Conservation (phyloP, 2,329 filamentous ascomycete genomes). For the Talaromyces verruculosus region DNA sequence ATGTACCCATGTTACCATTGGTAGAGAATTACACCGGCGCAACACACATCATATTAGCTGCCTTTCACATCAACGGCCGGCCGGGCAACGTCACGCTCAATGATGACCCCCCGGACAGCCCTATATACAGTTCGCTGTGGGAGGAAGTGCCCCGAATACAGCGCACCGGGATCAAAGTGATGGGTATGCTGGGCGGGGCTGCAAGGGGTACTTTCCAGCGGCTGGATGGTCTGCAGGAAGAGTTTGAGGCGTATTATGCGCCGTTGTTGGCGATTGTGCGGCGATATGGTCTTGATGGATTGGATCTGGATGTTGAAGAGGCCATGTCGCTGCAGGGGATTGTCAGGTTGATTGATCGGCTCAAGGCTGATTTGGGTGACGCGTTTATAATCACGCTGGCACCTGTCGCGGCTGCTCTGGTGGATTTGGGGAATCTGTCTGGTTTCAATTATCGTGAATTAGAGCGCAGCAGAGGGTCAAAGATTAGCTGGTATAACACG, state of each 20-base stretch:
- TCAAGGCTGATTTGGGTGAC: conserved; percentile 53
- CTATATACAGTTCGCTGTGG: conserved; percentile 73
- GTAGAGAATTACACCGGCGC: conserved; percentile 59
- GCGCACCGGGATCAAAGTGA: conserved; percentile 70
- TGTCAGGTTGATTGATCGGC: conserved; percentile 65
- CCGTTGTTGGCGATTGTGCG: conserved; percentile 67
- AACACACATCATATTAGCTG: conserved; percentile 84
- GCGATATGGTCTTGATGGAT: conserved; percentile 62
- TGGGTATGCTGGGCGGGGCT: conserved; percentile 86
- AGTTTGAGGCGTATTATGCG: conserved; percentile 72
- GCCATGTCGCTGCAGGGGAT: conserved; percentile 66
- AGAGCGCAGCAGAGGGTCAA: conserved; percentile 63
- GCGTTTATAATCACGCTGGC: conserved; percentile 77
- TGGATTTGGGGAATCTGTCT: conserved; percentile 64
- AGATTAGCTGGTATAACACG: conserved; percentile 82
- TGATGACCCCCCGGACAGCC: conserved; percentile 68
- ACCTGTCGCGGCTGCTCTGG: conserved; percentile 73
- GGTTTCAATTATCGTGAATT: conserved; percentile 79
- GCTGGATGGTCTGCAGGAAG: conserved; percentile 56
- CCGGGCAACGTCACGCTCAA: conserved; percentile 73
- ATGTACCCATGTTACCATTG: conserved; percentile 63
- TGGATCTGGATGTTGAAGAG: conserved; percentile 82
- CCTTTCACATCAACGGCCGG: conserved; percentile 75
- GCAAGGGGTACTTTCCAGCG: conserved; percentile 70
- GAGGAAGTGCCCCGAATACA: conserved; percentile 72